A percentile compares a stretch with the other conserved stretches of the same genome.
Evolutionary conservation across 2,329 filamentous ascomycete genomes (phyloP).

Genomic region (Aureobasidium sp.): DNA sequence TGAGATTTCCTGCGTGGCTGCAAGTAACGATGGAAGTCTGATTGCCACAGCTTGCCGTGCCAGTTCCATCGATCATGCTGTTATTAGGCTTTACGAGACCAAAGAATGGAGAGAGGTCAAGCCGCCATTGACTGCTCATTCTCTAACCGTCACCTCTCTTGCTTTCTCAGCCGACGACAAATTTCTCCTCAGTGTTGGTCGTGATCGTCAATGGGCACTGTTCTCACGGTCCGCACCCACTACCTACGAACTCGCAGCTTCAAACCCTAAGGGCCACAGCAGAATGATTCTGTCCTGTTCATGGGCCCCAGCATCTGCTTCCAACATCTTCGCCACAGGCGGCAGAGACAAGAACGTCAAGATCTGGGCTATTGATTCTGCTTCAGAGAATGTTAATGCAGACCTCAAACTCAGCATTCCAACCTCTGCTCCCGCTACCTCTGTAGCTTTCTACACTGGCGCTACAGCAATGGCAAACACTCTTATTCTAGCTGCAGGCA

Average conservation of each 20-base stretch:
- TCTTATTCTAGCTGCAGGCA: constrained; percentile 23
- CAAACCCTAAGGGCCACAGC: constrained; percentile 77
- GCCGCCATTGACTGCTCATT: constrained; percentile 76
- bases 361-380: constrained; percentile 39
- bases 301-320: constrained; percentile 58
- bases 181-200: constrained; percentile 77
- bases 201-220: constrained; percentile 86
- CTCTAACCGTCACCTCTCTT: constrained; percentile 75
- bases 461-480: not conserved
- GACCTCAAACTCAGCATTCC: constrained; percentile 24
- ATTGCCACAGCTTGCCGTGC: constrained; percentile 91
- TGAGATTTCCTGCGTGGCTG: constrained; percentile 83
- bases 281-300: constrained; percentile 87
- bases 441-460: constrained; percentile 25
- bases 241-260: constrained; percentile 53
- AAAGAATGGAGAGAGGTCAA: constrained; percentile 78
- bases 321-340: constrained; percentile 69
- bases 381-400: constrained; percentile 15
- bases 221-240: constrained; percentile 51
- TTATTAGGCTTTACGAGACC: constrained; percentile 87
- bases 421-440: constrained; percentile 27
- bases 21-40: constrained; percentile 64
- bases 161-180: constrained; percentile 69
- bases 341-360: constrained; percentile 80
- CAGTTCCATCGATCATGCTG: constrained; percentile 86